These are phyloP conservation scores for Phytophthora multivora DNA, from an alignment of 352 stramenopile species.

Conservation along the genomic window DNA sequence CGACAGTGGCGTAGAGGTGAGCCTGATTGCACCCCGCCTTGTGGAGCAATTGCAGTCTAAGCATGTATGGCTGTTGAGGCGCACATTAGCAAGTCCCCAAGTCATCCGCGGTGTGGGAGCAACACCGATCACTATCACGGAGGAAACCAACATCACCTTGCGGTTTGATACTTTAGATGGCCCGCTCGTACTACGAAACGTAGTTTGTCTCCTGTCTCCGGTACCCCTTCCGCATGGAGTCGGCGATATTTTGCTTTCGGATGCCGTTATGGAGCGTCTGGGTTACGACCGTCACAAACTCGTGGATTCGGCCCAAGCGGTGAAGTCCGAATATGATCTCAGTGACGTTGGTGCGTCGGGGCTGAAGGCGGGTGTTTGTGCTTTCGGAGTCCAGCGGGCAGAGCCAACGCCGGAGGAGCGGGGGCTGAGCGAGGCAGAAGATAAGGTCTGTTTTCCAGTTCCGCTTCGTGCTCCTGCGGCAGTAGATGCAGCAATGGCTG, in stretches of 20 bases:
- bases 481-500: not conserved
- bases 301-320: not conserved
- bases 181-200: not conserved
- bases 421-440: not conserved
- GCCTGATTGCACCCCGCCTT: not conserved
- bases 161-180: not conserved
- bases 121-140: too few species aligned
- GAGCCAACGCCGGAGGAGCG: not conserved
- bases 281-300: slow-evolving; percentile 1
- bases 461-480: not conserved
- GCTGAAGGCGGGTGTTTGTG: not conserved
- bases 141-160: not conserved
- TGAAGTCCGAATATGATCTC: not conserved
- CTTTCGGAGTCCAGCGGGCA: not conserved
- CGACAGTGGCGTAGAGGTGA: not conserved
- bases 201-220: slow-evolving; percentile 1
- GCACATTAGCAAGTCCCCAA: not conserved
- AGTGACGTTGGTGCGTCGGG: not conserved
- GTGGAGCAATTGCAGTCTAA: not conserved
- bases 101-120: not conserved
- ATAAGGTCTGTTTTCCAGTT: not conserved
- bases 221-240: not conserved
- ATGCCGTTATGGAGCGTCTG: too few species aligned
- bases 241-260: too few species aligned
- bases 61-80: not conserved